phyloP scores from a whole-genome alignment of 164 flowering plant genomes.

The Kingdonia uniflora region DNA sequence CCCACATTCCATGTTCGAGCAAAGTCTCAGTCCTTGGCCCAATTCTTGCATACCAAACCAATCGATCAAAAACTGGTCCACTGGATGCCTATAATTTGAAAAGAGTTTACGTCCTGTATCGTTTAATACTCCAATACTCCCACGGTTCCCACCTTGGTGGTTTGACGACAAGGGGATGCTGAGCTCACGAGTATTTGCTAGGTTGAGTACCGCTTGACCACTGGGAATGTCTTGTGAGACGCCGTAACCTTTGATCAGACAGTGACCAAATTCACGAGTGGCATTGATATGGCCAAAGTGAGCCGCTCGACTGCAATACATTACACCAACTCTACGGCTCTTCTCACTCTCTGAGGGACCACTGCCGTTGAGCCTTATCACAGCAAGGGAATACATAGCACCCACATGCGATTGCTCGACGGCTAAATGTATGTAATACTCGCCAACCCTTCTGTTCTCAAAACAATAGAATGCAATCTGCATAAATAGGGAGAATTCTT shows the following conservation, averaged over 20 bases:
- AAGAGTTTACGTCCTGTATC: too few relatives aligned
- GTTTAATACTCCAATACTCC: too few relatives aligned
- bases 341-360: slow-evolving; percentile 60
- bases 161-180: too few relatives aligned
- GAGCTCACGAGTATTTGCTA: slow-evolving; percentile 63
- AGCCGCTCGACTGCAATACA: slow-evolving; percentile 67
- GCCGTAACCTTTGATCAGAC: slow-evolving; percentile 84
- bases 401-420: slow-evolving; percentile 60
- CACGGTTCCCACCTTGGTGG: too few relatives aligned
- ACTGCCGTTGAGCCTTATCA: slow-evolving; percentile 88
- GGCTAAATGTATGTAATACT: slow-evolving; percentile 71
- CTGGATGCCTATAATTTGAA: too few relatives aligned
- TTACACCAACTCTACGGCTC: slow-evolving; percentile 47
- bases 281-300: slow-evolving; percentile 71
- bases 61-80: slow-evolving; percentile 17
- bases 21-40: slow-evolving; percentile 26
- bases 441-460: slow-evolving; percentile 51
- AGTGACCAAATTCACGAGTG: slow-evolving; percentile 69
- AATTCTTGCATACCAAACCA: slow-evolving; percentile 48
- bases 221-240: slow-evolving; percentile 39
- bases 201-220: slow-evolving; percentile 51
- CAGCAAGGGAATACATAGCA: slow-evolving; percentile 69
- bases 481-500: not conserved
- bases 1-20: slow-evolving; percentile 78
- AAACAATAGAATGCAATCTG: slow-evolving; percentile 80